Evolutionary conservation across 23 red algal genomes (phyloP).

Genomic region (Pyropia haitanensis): DNA sequence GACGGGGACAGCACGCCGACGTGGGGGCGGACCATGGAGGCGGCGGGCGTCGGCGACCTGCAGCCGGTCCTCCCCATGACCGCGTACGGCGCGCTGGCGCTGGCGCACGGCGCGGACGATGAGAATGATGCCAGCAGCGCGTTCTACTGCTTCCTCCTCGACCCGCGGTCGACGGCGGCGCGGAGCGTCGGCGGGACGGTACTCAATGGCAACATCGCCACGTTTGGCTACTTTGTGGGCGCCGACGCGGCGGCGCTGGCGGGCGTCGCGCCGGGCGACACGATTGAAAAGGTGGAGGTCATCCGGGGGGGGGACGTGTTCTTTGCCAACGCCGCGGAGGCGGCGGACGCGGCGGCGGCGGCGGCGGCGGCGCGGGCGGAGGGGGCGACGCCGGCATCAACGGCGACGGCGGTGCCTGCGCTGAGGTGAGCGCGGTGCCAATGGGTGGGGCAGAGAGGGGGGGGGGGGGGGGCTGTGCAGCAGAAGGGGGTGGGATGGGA

Average conservation of each 20-base stretch:
- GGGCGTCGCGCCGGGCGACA: background rate
- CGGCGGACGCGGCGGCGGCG: no score
- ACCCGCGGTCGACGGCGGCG: slow-evolving; percentile 67
- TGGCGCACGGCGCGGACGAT: slow-evolving; percentile 78
- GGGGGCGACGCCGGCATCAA: no score
- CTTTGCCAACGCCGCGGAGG: no score
- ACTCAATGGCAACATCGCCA: slow-evolving; percentile 76
- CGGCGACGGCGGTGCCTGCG: no score
- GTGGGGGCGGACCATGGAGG: slow-evolving; percentile 76
- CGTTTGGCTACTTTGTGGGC: slow-evolving; percentile 67
- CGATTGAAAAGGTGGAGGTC: background rate
- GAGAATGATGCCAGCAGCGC: slow-evolving; percentile 69
- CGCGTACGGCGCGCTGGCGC: slow-evolving; percentile 76
- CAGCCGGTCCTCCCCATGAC: slow-evolving; percentile 74
- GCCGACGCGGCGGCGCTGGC: slow-evolving; percentile 8
- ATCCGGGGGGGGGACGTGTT: no score
- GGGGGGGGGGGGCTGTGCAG: no score
- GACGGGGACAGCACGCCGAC: slow-evolving; percentile 67
- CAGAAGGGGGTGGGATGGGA: no score
- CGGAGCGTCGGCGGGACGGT: slow-evolving; percentile 57
- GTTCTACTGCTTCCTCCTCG: slow-evolving; percentile 79
- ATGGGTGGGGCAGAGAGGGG: no score
- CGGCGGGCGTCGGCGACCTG: slow-evolving; percentile 52
- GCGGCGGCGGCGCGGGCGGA: no score
- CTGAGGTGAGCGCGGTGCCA: no score